Conservation (phyloP, 2,329 filamentous ascomycete species). For the Coniochaeta sp. region DNA sequence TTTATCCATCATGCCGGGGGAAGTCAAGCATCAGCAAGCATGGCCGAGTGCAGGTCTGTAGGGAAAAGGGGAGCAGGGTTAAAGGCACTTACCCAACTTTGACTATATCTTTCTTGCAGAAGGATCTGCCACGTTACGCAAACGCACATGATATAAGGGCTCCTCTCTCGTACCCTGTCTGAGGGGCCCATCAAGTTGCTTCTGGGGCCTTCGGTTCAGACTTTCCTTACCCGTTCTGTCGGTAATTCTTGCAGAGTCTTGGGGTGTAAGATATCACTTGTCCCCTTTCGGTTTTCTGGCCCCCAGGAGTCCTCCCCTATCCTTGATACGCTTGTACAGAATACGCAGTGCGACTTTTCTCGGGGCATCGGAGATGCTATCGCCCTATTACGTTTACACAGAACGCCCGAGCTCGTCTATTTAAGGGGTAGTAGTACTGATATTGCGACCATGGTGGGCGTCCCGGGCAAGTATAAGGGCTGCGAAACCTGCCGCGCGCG, state of each 20-base stretch:
- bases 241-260: not conserved
- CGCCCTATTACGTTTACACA: not conserved
- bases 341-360: not conserved
- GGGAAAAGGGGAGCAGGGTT: not conserved
- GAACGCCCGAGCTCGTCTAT: not conserved
- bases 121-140: conserved; percentile 1
- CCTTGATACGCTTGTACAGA: not conserved
- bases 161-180: not conserved
- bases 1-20: not conserved
- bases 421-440: not conserved
- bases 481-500: conserved; percentile 51
- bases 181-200: not conserved
- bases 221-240: not conserved
- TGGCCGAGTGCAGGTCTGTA: not conserved
- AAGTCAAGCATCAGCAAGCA: not conserved
- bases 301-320: not conserved
- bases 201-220: not conserved
- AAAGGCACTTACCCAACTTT: conserved; percentile 3
- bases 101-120: conserved; percentile 9
- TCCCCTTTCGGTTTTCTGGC: not conserved
- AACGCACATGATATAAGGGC: not conserved
- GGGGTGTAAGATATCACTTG: not conserved
- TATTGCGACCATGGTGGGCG: conserved; percentile 42
- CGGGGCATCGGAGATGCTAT: not conserved
- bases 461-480: conserved; percentile 54